Percentiles rank a stretch among this genome's conserved stretches.
phyloP scores from a whole-genome alignment of 2,329 filamentous ascomycete species.

The Pestalotiopsis sp. region DNA sequence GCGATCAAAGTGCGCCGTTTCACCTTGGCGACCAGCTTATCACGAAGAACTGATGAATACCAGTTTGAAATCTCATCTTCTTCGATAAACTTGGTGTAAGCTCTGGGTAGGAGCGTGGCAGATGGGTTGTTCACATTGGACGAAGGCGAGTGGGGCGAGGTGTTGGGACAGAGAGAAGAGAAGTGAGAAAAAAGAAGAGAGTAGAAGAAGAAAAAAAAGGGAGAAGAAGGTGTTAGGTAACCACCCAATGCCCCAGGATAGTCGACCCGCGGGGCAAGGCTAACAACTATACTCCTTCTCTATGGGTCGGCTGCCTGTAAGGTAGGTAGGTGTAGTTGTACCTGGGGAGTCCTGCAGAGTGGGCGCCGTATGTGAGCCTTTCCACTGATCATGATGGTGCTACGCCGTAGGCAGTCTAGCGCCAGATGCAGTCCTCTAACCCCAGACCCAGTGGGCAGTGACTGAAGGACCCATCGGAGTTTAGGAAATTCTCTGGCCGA shows the following conservation, averaged over 20 bases:
- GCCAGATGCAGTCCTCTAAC: background rate
- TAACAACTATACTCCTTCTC: background rate
- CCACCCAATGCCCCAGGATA: background rate
- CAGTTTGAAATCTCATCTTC: background rate
- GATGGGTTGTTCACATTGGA: background rate
- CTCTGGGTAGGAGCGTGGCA: background rate
- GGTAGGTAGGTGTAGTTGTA: background rate
- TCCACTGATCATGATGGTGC: background rate
- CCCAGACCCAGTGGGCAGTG: background rate
- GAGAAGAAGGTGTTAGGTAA: background rate
- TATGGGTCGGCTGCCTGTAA: background rate
- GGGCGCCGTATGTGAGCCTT: too few species aligned
- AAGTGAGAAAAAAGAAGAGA: background rate
- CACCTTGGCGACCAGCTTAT: background rate
- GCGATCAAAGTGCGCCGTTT: background rate
- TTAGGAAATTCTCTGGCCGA: conserved; percentile 31
- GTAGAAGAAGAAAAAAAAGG: too few species aligned
- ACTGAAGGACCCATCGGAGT: conserved; percentile 21
- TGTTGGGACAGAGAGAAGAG: background rate
- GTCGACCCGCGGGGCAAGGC: conserved; percentile 8
- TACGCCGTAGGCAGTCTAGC: background rate
- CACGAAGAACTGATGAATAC: background rate
- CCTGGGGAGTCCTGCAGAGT: too few species aligned
- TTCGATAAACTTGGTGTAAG: background rate
- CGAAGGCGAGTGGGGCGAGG: background rate